Conservation (phyloP, 192 early-diverging fungal genomes). For the Backusella australiensis region DNA sequence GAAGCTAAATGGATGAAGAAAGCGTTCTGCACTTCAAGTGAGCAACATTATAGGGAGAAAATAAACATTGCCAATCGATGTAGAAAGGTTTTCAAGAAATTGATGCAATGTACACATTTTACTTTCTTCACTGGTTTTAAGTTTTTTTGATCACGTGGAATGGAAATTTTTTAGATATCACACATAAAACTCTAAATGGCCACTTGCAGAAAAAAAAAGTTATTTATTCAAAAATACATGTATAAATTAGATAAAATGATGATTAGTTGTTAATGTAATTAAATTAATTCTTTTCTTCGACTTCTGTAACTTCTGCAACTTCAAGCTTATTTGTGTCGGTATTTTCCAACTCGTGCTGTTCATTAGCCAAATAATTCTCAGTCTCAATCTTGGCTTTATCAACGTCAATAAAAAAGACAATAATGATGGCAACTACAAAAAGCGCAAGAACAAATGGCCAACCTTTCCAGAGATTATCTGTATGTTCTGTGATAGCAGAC, state of each 20-base stretch:
- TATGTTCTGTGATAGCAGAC: slow-evolving; percentile 54
- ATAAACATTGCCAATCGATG: not conserved
- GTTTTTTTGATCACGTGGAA: not conserved
- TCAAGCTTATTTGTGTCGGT: not conserved
- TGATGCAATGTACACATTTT: not conserved
- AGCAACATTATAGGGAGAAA: not conserved
- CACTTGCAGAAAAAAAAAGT: not conserved
- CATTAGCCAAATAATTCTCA: slow-evolving; percentile 22
- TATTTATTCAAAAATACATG: not conserved
- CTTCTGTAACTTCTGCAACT: not conserved
- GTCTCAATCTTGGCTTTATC: slow-evolving; percentile 56
- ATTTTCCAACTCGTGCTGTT: not conserved
- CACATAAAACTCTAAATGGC: not conserved
- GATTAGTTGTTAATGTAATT: not conserved
- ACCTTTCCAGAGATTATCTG: slow-evolving; percentile 52
- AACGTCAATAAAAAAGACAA: slow-evolving; percentile 56
- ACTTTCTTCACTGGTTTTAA: not conserved
- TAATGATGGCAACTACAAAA: slow-evolving; percentile 48
- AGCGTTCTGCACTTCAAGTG: not conserved
- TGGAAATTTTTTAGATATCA: not conserved
- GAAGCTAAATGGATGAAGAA: not conserved
- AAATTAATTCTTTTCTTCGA: not conserved
- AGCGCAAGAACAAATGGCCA: slow-evolving; percentile 54
- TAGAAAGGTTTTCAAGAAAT: not conserved
- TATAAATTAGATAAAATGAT: not conserved